Base-by-base conservation (phyloP, 2,329 filamentous ascomycete species). In the Ceratocystis diversiconidia region DNA sequence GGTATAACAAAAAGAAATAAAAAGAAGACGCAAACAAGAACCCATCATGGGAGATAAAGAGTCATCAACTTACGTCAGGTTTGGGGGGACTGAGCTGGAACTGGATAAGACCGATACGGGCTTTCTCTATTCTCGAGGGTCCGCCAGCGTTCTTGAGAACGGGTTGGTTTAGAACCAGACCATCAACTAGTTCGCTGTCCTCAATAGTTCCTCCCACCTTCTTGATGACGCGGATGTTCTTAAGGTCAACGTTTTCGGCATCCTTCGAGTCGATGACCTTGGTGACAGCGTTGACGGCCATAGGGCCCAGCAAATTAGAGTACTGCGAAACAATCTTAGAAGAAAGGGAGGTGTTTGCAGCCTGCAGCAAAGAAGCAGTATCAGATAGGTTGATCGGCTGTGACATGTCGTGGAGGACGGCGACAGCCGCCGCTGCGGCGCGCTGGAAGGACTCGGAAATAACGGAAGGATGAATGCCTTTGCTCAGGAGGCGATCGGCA, bases 261-360 rank as follows among this genome's bases (percentile, higher is more conserved):
- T 88, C 96, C 79, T 92, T 95, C 68, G 92, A 82, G 74, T 99
- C 92, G 76, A 99, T 96, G 65, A 92, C 90, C 79, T 95, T 95
- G 69, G 92, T 85, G 63, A 99, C 92, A 25, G 94, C 89, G 75
- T 97, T 95, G 66, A 99, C 94, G 55, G 94, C 94, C 89, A 99
- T 99, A 66, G 91, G 90, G n/a, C 90, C 92, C 22, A 99, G 84
- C 50, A 92, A 83, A 75, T 92, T 94, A 43, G 94, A 94, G 77
- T 99, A 92, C 78, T 97, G 92, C 67, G 92, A 94, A 69, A 99
- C 94, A 73, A 99, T 97, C 80, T 99, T 99, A 72, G 94, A 97
- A 62, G 92, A 96, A 65, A 99, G 85, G 46, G 94, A 96, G 62
- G 94, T 99, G 71, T 94, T 95, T 70, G 94, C 94, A 69, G 94